Conservation (phyloP, 768 basidiomycete genomes). For the Lepiota brunneoincarnata region DNA sequence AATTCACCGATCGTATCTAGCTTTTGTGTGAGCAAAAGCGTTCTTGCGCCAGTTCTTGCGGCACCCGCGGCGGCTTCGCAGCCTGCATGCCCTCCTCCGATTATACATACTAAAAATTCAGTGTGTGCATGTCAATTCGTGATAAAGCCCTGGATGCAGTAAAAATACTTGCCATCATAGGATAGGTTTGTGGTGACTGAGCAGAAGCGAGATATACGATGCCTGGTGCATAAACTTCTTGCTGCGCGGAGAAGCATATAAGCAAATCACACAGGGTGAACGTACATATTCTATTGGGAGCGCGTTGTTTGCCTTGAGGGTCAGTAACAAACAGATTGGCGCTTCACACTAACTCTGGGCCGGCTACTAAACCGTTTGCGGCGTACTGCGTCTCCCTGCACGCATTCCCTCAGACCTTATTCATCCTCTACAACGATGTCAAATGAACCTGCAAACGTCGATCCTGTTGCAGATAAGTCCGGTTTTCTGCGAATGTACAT, state of each 20-base stretch:
- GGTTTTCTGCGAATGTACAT: slow-evolving; percentile 82
- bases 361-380: too few species aligned
- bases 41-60: slow-evolving; percentile 79
- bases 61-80: slow-evolving; percentile 89
- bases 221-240: not conserved
- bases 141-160: not conserved
- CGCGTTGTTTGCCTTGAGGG: slow-evolving; percentile 5
- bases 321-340: not conserved
- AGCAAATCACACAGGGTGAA: not conserved
- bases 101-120: slow-evolving; percentile 67
- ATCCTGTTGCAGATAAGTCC: slow-evolving; percentile 75
- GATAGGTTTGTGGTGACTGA: not conserved
- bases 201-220: slow-evolving; percentile 2
- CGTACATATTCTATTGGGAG: not conserved
- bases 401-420: too few species aligned
- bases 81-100: slow-evolving; percentile 92
- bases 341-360: not conserved
- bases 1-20: slow-evolving; percentile 77
- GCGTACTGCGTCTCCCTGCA: too few species aligned
- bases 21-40: slow-evolving; percentile 79
- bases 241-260: slow-evolving; percentile 3
- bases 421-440: too few species aligned
- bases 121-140: not conserved
- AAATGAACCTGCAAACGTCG: slow-evolving; percentile 25
- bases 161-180: slow-evolving; percentile 13